A percentile compares a stretch with the other conserved stretches of the same genome.
These are phyloP conservation scores for Sindora glabra DNA, from an alignment of 306 rosid species.

Conservation along the genomic window DNA sequence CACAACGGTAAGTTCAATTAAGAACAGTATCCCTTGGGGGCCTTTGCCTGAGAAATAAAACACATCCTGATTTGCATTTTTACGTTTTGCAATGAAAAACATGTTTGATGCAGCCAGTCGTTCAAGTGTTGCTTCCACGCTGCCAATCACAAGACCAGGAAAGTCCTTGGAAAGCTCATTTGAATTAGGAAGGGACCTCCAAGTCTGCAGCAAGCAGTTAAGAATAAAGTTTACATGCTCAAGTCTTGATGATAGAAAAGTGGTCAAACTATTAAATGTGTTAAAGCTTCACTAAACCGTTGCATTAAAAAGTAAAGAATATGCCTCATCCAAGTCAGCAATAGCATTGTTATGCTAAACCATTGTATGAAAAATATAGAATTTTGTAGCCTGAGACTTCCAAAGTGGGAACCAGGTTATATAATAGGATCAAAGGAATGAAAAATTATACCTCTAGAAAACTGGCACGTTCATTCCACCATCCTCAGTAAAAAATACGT, in stretches of 20 bases:
- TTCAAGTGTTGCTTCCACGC: conserved; percentile 59
- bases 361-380: no score
- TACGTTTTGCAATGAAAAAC: conserved; percentile 92
- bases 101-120: conserved; percentile 62
- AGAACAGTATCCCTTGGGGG: conserved; percentile 71
- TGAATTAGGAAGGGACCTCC: conserved; percentile 97
- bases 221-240: no score
- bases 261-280: no score
- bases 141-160: conserved; percentile 45
- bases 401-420: neutral
- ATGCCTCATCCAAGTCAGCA: neutral
- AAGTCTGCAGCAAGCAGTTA: conserved; percentile 55
- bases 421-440: neutral
- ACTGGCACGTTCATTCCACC: conserved; percentile 85
- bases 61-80: conserved; percentile 87
- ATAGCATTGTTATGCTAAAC: neutral
- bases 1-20: conserved; percentile 69
- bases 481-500: conserved; percentile 79
- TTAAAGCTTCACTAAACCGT: no score
- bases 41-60: conserved; percentile 85
- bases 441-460: conserved; percentile 79
- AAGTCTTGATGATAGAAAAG: no score
- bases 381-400: no score
- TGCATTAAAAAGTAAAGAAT: neutral
- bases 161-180: conserved; percentile 86